phyloP scores from a whole-genome alignment of 2,329 filamentous ascomycete species.

The Emergomyces orientalis region DNA sequence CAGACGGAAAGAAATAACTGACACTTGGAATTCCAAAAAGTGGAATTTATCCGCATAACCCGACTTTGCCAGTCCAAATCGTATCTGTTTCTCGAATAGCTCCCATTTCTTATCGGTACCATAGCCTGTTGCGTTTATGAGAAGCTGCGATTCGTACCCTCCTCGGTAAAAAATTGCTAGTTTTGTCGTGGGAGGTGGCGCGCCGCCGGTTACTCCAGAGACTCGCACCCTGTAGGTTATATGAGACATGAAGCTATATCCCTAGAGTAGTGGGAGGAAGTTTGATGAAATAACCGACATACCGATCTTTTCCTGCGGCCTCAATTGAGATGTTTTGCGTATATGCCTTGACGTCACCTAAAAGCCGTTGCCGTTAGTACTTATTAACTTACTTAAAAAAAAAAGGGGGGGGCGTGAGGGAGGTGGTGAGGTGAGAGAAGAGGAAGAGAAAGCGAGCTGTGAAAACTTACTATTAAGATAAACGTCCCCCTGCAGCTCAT shows the following conservation, averaged over 20 bases:
- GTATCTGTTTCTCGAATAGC: slow-evolving; percentile 41
- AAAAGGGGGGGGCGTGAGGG: too few species aligned
- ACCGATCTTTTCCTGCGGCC: slow-evolving; percentile 28
- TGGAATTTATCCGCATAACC: slow-evolving; percentile 36
- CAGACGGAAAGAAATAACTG: slow-evolving; percentile 5
- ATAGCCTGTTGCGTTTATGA: slow-evolving; percentile 42
- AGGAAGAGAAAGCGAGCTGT: too few species aligned
- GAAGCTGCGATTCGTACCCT: slow-evolving; percentile 40
- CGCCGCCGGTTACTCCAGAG: slow-evolving; percentile 33
- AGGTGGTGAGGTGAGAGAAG: not conserved
- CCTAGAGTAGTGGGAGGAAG: too few species aligned
- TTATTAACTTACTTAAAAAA: not conserved
- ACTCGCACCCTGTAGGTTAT: slow-evolving; percentile 31
- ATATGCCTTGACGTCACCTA: slow-evolving; percentile 33
- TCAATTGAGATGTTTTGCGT: slow-evolving; percentile 30
- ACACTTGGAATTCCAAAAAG: slow-evolving; percentile 46
- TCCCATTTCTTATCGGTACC: slow-evolving; percentile 42
- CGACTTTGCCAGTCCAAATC: slow-evolving; percentile 34
- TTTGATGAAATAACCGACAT: slow-evolving; percentile 7
- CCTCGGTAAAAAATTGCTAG: slow-evolving; percentile 43
- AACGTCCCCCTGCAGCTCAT: slow-evolving; percentile 41
- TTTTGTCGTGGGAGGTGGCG: slow-evolving; percentile 45
- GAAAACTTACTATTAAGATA: slow-evolving; percentile 38
- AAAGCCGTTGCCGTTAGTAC: not conserved
- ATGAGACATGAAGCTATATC: not conserved